These are phyloP conservation scores for Amanita thiersii DNA, from an alignment of 768 basidiomycete species.

Conservation along the genomic window DNA sequence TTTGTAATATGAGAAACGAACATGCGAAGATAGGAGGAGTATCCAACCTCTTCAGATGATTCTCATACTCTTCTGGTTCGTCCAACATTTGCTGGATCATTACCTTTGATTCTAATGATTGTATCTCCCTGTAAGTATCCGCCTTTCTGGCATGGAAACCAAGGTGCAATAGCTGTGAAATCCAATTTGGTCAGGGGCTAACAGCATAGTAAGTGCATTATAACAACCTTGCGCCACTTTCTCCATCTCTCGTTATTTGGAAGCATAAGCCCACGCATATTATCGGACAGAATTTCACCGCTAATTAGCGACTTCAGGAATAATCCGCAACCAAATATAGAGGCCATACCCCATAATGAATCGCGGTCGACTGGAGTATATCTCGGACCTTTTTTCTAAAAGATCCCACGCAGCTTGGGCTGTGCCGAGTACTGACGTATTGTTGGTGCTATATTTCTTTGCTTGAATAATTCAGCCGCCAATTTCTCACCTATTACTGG, in stretches of 20 bases:
- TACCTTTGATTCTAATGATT: constrained; percentile 38
- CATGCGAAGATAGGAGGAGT: neutral
- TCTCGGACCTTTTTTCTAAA: constrained; percentile 37
- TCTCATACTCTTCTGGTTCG: constrained; percentile 29
- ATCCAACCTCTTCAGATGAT: constrained; percentile 29
- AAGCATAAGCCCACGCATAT: constrained; percentile 37
- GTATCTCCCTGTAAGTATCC: constrained; percentile 35
- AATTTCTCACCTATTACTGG: constrained; percentile 29
- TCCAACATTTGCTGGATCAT: constrained; percentile 31
- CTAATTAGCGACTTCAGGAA: constrained; percentile 13
- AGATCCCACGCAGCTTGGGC: constrained; percentile 39
- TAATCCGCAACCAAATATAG: neutral
- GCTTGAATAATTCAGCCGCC: too few relatives aligned
- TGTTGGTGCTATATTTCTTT: neutral
- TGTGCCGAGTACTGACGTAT: constrained; percentile 33
- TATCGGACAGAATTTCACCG: constrained; percentile 38
- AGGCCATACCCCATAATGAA: constrained; percentile 31
- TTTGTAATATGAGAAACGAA: constrained; percentile 10
- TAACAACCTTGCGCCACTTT: constrained; percentile 34
- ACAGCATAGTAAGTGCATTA: neutral
- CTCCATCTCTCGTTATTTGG: constrained; percentile 36
- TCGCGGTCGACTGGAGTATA: constrained; percentile 39
- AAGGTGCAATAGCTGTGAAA: constrained; percentile 24
- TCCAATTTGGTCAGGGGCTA: constrained; percentile 14
- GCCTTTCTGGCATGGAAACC: constrained; percentile 34